Base-by-base conservation (phyloP, 2,329 filamentous ascomycete genomes). In the Epichloe baconii region DNA sequence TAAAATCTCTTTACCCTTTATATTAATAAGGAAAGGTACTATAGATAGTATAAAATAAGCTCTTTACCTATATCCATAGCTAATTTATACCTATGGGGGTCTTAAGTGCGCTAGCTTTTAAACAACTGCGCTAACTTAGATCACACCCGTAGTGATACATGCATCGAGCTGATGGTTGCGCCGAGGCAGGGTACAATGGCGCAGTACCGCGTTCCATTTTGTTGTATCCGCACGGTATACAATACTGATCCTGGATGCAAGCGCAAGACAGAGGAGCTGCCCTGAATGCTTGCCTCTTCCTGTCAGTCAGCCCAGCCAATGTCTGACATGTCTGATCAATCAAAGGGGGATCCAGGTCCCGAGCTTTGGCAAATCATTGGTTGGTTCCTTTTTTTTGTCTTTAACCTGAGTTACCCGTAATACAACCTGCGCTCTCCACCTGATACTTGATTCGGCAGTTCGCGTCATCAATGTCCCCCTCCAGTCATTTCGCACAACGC, bases 61-160 rank as follows among this genome's bases (percentile, higher is more conserved):
- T n/a, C n/a, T n/a, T n/a, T n/a, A n/a, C n/a, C n/a, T n/a, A n/a
- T n/a, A n/a, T n/a, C n/a, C n/a, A n/a, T n/a, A n/a, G n/a, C n/a
- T n/a, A n/a, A n/a, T n/a, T n/a, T n/a, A n/a, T n/a, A n/a, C n/a
- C n/a, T n/a, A n/a, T n/a, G n/a, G n/a, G n/a, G n/a, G n/a, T n/a
- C n/a, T n/a, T n/a, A n/a, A n/a, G n/a, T n/a, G n/a, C n/a, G n/a
- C n/a, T n/a, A n/a, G n/a, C n/a, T n/a, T n/a, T n/a, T n/a, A n/a
- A n/a, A n/a, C n/a, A n/a, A n/a, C n/a, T n/a, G n/a, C n/a, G n/a
- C n/a, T n/a, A n/a, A n/a, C n/a, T n/a, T n/a, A n/a, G n/a, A n/a
- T n/a, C n/a, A n/a, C n/a, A n/a, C n/a, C n/a, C n/a, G 67, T 70
- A 66, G 56, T 59, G 64, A 61, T 67, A 69, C 67, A 59, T 57